Conservation (phyloP, 2,329 filamentous ascomycete genomes). For the Pyrenochaeta sp. region DNA sequence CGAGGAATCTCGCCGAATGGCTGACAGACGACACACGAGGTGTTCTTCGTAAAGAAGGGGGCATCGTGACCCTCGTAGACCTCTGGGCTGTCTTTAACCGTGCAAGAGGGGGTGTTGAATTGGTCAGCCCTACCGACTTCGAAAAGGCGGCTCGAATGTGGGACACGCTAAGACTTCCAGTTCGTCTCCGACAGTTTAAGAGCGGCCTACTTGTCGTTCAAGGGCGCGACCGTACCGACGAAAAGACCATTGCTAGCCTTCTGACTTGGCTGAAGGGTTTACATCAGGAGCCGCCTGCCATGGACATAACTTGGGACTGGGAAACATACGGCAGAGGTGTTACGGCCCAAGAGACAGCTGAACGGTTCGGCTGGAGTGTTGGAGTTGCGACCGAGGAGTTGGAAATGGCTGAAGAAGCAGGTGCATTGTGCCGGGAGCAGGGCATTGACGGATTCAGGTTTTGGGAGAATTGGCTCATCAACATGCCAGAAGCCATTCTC, state of each 20-base stretch:
- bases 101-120: conserved; percentile 88
- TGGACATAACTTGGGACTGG: conserved; percentile 79
- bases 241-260: conserved; percentile 82
- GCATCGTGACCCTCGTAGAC: conserved; percentile 52
- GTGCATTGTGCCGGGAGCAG: conserved; percentile 87
- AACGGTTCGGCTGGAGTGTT: conserved; percentile 95
- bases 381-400: conserved; percentile 95
- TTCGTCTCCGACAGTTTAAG: conserved; percentile 87
- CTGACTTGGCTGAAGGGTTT: conserved; percentile 80
- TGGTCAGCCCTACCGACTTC: conserved; percentile 91
- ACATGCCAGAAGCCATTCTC: conserved; percentile 11
- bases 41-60: conserved; percentile 47
- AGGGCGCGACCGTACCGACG: conserved; percentile 85
- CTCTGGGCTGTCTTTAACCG: conserved; percentile 79
- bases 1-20: conserved; percentile 50
- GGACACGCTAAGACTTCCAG: conserved; percentile 85
- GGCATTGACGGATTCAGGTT: conserved; percentile 90
- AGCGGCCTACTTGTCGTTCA: conserved; percentile 96
- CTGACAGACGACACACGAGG: conserved; percentile 50
- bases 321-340: conserved; percentile 80
- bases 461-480: conserved; percentile 77
- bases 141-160: conserved; percentile 88
- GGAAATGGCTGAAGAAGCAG: conserved; percentile 95
- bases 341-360: conserved; percentile 87
- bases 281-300: conserved; percentile 70